Evolutionary conservation across 768 basidiomycete genomes (phyloP), one percentile per base, ranked within the genome.

Genomic region (Brasilioporus rufonigricans): DNA sequence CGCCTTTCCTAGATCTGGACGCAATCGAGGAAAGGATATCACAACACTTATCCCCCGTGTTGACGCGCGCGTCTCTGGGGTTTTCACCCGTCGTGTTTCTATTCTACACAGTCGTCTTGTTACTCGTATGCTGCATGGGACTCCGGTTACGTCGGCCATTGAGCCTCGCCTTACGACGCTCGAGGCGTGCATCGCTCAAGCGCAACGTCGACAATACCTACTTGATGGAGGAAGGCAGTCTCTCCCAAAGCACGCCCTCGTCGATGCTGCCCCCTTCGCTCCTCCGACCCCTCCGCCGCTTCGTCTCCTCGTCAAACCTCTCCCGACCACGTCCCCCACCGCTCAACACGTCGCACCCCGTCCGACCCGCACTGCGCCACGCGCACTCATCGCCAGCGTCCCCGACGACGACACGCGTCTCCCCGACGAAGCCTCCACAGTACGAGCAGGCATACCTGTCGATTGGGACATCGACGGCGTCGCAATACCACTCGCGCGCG

Each of bases 71-170:
- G 29, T 82, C 86, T 1, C 80, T 91, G 29, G 88, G 89, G 0
- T 89, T 91, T 67, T 88, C 89, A 6, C 83, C 83, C 9, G 74
- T 87, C 21, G 65, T 82, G n/a, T 72, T 86, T 61, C 58, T 89
- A 9, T 76, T 87, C 61, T 86, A 82, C 66, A 55, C 77, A 16
- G 56, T 77, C 53, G 56, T 80, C 23, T 59, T 82, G 26, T 68
- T 73, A 36, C 41, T 82, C 36, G 39, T 84, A 23, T 52, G 77
- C 16, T 67, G 78, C 44, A 57, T 84, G 38, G 66, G 68, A 24
- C 83, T 76, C 56, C 85, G 88, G 5, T 64, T 92, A 55, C 82
- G 87, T 29, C 79, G 82, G 44, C 76, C 76, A 35, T 63, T 88
- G 12, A 75, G 82, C 19, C 65, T 74, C 4, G 70, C 74, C 19